Evolutionary conservation across 164 flowering plant genomes (phyloP).

Genomic region (Berberis vulgaris): DNA sequence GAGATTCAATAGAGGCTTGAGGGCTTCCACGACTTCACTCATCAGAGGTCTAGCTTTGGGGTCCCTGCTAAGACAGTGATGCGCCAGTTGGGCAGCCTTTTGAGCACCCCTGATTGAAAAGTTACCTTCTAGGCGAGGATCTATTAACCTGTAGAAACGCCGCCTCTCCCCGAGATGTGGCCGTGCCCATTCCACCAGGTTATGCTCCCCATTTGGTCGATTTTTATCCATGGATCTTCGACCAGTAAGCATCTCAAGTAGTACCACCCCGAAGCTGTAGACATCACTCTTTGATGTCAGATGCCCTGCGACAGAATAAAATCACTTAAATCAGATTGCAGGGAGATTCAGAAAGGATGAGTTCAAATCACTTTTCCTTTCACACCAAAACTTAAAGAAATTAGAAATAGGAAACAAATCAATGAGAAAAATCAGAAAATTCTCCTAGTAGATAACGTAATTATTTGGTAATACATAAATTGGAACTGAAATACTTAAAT

Average conservation of each 20-base stretch:
- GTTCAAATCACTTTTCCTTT: not conserved
- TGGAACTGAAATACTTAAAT: too few relatives aligned
- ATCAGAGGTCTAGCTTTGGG: slow-evolving; percentile 71
- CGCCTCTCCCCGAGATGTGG: slow-evolving; percentile 73
- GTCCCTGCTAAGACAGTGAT: slow-evolving; percentile 75
- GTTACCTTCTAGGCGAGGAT: slow-evolving; percentile 84
- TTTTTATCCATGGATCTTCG: slow-evolving; percentile 90
- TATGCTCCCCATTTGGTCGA: slow-evolving; percentile 85
- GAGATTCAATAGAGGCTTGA: slow-evolving; percentile 63
- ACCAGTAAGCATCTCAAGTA: slow-evolving; percentile 84
- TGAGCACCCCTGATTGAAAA: slow-evolving; percentile 85
- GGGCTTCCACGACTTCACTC: slow-evolving; percentile 74
- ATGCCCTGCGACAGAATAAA: slow-evolving; percentile 41
- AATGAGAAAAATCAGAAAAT: not conserved
- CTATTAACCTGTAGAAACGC: slow-evolving; percentile 61
- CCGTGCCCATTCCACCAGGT: slow-evolving; percentile 89
- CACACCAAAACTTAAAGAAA: not conserved
- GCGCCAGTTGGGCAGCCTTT: slow-evolving; percentile 70
- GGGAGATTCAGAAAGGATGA: not conserved
- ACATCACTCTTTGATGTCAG: slow-evolving; percentile 86
- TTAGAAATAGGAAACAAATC: not conserved
- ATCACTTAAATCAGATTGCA: not conserved
- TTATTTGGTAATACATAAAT: too few relatives aligned
- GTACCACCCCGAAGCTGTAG: slow-evolving; percentile 87
- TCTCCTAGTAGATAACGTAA: not conserved